Percentiles rank a stretch among this genome's conserved stretches.
phyloP scores from a whole-genome alignment of 768 basidiomycete species.

The Pleurotus djamor region DNA sequence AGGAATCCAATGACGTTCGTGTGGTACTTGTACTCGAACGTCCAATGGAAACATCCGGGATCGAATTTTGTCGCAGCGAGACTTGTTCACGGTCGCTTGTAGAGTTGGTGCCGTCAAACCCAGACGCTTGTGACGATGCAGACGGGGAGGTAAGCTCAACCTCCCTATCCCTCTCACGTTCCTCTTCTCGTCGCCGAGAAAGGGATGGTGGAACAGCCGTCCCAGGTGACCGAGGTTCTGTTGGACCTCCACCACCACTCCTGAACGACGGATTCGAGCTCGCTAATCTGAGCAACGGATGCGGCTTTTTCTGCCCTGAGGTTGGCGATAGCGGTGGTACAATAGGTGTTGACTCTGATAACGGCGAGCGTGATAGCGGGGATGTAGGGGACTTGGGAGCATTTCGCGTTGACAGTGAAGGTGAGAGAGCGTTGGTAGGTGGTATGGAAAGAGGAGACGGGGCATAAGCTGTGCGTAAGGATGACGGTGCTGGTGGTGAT shows the following conservation, averaged over 20 bases:
- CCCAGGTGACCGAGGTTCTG: constrained; percentile 5
- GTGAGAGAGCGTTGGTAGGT: constrained; percentile 27
- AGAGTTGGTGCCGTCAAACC: neutral
- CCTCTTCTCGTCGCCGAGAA: neutral
- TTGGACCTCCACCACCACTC: neutral
- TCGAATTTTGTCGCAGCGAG: neutral
- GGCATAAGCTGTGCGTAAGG: constrained; percentile 24
- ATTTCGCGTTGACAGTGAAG: constrained; percentile 12
- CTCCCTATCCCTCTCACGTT: neutral
- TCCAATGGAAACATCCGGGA: neutral
- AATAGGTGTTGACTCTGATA: constrained; percentile 3
- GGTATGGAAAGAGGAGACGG: constrained; percentile 44
- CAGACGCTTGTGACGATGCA: neutral
- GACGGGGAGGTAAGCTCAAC: neutral
- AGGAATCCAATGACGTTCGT: neutral
- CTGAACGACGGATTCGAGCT: constrained; percentile 23
- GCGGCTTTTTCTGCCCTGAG: constrained; percentile 9
- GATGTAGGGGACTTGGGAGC: constrained; percentile 30
- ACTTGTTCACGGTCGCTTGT: neutral
- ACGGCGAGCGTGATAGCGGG: constrained; percentile 26
- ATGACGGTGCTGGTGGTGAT: constrained; percentile 14
- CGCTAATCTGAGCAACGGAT: constrained; percentile 22
- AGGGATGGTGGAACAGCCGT: constrained; percentile 1
- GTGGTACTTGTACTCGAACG: neutral
- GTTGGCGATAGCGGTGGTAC: constrained; percentile 18